Percentiles rank a stretch among this genome's conserved stretches.
These are phyloP conservation scores for Plasmodium chabaudi DNA, from an alignment of 169 alveolate species.

Conservation along the genomic window DNA sequence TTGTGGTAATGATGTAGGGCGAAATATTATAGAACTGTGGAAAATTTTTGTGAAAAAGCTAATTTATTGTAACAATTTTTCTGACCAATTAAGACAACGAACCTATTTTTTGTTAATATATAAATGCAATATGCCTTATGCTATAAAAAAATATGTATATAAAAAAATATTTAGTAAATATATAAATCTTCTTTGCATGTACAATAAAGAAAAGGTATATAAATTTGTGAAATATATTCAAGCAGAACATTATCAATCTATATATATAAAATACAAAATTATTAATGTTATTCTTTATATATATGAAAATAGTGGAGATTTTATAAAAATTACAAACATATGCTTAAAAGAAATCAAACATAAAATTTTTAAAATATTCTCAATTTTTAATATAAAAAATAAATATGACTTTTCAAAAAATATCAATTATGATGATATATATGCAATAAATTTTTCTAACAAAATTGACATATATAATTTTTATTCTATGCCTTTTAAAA, in stretches of 20 bases:
- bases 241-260: neutral
- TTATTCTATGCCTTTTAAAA: slow-evolving; percentile 38
- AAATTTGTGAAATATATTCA: slow-evolving; percentile 14
- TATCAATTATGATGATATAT: slow-evolving; percentile 33
- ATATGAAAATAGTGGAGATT: slow-evolving; percentile 25
- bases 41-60: neutral
- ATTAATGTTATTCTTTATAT: slow-evolving; percentile 30
- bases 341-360: slow-evolving; percentile 25
- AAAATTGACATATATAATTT: slow-evolving; percentile 20
- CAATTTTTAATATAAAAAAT: neutral
- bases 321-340: slow-evolving; percentile 9
- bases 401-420: slow-evolving; percentile 13
- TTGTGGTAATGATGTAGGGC: neutral
- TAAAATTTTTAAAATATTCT: slow-evolving; percentile 18
- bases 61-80: neutral
- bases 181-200: slow-evolving; percentile 10
- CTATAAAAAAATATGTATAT: slow-evolving; percentile 19
- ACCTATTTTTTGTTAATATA: slow-evolving; percentile 23
- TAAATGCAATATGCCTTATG: slow-evolving; percentile 7
- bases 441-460: slow-evolving; percentile 5
- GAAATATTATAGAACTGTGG: neutral
- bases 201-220: slow-evolving; percentile 28
- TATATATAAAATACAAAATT: slow-evolving; percentile 9
- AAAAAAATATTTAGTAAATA: slow-evolving; percentile 10
- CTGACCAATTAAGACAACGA: slow-evolving; percentile 8